Evolutionary conservation across 2,329 filamentous ascomycete genomes (phyloP).

Genomic region (Diplodia scrobiculata): DNA sequence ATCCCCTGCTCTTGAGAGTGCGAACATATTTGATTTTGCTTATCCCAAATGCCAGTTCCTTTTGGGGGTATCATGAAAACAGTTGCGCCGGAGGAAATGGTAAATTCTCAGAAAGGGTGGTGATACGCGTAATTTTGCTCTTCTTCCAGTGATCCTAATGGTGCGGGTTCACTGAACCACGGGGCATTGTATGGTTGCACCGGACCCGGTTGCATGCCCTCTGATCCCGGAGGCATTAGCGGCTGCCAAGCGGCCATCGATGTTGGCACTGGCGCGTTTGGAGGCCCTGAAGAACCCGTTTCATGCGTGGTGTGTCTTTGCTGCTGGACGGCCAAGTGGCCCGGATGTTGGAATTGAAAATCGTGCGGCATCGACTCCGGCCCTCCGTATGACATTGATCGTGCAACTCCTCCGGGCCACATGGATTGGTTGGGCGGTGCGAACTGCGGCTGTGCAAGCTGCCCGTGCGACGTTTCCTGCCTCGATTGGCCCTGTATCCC

Average conservation of each 20-base stretch:
- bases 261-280: neutral
- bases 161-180: constrained; percentile 15
- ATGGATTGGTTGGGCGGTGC: constrained; percentile 36
- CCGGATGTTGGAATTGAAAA: constrained; percentile 31
- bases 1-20: neutral
- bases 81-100: constrained; percentile 20
- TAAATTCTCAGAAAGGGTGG: constrained; percentile 21
- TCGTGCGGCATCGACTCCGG: constrained; percentile 44
- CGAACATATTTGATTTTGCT: neutral
- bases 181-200: constrained; percentile 21
- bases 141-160: constrained; percentile 25
- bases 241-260: constrained; percentile 23
- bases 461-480: constrained; percentile 40
- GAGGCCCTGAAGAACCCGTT: neutral
- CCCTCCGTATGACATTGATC: constrained; percentile 47
- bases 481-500: constrained; percentile 39
- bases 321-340: constrained; percentile 5
- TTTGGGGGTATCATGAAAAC: constrained; percentile 29
- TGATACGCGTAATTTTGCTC: constrained; percentile 23
- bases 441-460: constrained; percentile 42
- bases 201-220: constrained; percentile 19
- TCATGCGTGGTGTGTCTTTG: constrained; percentile 16
- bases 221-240: neutral
- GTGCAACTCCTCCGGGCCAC: constrained; percentile 40
- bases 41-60: constrained; percentile 19